Evolutionary conservation across 768 basidiomycete species (phyloP).

Genomic region (Rhodosporidiobolus sp.): DNA sequence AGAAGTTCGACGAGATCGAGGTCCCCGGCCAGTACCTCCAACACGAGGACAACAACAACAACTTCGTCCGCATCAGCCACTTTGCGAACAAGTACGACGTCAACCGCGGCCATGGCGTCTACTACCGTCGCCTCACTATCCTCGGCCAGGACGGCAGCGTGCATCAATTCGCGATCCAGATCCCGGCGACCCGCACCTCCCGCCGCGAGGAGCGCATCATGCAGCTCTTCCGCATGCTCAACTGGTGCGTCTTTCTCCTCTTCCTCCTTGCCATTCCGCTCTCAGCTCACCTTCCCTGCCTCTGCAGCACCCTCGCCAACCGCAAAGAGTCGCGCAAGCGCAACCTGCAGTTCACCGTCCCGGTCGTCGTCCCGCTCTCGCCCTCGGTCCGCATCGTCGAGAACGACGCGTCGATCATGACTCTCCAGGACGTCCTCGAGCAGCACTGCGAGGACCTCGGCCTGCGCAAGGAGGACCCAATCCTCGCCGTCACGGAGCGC

Average conservation of each 20-base stretch:
- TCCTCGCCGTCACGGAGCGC: constrained; percentile 80
- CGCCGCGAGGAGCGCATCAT: constrained; percentile 89
- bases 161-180: constrained; percentile 85
- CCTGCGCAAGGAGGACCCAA: constrained; percentile 80
- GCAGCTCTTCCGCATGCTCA: constrained; percentile 90
- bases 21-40: constrained; percentile 98
- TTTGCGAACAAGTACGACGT: constrained; percentile 89
- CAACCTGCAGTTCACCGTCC: constrained; percentile 85
- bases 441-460: constrained; percentile 72
- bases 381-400: constrained; percentile 80
- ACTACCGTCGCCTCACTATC: constrained; percentile 84
- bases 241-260: constrained; percentile 59
- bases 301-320: constrained; percentile 67
- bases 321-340: constrained; percentile 92
- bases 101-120: constrained; percentile 76
- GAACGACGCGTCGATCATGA: constrained; percentile 84
- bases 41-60: constrained; percentile 92
- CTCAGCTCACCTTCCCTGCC: neutral
- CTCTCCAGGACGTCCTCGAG: constrained; percentile 90
- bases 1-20: constrained; percentile 95
- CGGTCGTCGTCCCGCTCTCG: constrained; percentile 72
- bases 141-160: constrained; percentile 85
- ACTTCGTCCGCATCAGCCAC: constrained; percentile 83
- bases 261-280: constrained; percentile 15
- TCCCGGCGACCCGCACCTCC: constrained; percentile 76